Evolutionary conservation across 2,329 filamentous ascomycete species (phyloP), one percentile per base, ranked within the genome.

Genomic region (Capronia epimyces): DNA sequence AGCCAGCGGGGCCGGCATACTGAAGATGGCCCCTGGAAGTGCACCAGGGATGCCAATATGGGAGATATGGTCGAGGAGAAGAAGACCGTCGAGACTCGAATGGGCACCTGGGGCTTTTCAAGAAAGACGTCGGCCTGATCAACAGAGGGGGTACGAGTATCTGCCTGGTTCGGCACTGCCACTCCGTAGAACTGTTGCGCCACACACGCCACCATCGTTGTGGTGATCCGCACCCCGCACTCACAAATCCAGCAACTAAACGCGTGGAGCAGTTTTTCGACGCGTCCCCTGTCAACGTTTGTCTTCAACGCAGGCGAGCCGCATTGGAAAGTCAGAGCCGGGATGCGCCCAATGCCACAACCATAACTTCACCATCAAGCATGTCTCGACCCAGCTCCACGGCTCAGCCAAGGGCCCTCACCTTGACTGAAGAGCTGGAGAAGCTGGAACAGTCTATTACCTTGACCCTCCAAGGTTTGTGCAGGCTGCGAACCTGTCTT

Each of bases 361-460:
- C 34, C 6, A 18, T 20, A 34, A 6, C 27, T 7, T 29, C 31
- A 8, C 16, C 31, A 12, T 29, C 27, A 31, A 32, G n/a, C 20
- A 62, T 62, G 59, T 55, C 59, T 22, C 58, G 53, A 7, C 21
- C 43, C n/a, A 41, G 27, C 27, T 48, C 53, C 13, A 31, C 53
- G 3, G 41, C 53, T 21, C 59, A 57, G 32, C 49, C 53, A 65
- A 75, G 80, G 49, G 77, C 76, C 24, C 74, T 97, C 53, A 88
- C 88, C 3, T 76, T 96, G 53, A 95, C 91, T 0, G 93, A 98
- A 67, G 93, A 98, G 75, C 77, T 98, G 46, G 93, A 98, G 72
- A 90, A 86, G 68, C 75, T 98, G 3, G 93, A 98, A 68, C 93
- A 98, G 68, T 94, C 89, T 18, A 97, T 98, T 62, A 98, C 93